Evolutionary conservation across 2,329 filamentous ascomycete species (phyloP), one percentile per base, ranked within the genome.

Genomic region (Alternaria arbusti): DNA sequence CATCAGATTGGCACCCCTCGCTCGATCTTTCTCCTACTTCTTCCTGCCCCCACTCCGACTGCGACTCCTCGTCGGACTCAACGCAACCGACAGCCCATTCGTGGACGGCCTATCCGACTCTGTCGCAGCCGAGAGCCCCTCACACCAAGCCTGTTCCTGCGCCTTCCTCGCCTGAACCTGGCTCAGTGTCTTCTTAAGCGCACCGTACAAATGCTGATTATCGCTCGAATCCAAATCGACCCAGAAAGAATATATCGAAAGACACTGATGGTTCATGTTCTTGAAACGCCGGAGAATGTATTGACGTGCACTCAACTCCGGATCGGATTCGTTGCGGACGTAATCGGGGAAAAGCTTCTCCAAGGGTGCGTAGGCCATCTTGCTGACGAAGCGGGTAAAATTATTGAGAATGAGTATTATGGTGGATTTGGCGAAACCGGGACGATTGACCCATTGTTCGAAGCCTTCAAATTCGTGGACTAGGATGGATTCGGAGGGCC

Each of bases 371-470:
- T 77, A 69, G 5, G 64, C 65, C 20, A 78, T 69, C 54, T 79
- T 79, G 32, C 74, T 73, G 11, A 70, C 63, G 55, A 78, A 78
- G 26, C 76, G 75, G 2, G 73, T 70, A 55, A 78, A 79, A 60
- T 79, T 79, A 64, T 79, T 79, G 12, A 79, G 68, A 1, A 79
- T 66, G 4, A 79, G 68, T 26, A 79, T 75, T 49, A 79, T 65
- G 5, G 72, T 71, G 0, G 75, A 74, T 17, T 70, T 59, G 0
- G 70, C 56, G 54, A 78, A 78, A 12, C 72, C 74, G 2, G 72
- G 67, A 3, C 69, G 70, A n/a, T 71, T 74, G 30, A 71, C 74
- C 73, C 72, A 77, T 8, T 63, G 66, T 50, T 78, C 74, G 43
- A 79, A 79, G 28, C 61, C 71, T 7, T 70, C 70, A 17, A 79